Conservation (phyloP, 2,329 filamentous ascomycete species). For the Fonsecaea pugnacius region DNA sequence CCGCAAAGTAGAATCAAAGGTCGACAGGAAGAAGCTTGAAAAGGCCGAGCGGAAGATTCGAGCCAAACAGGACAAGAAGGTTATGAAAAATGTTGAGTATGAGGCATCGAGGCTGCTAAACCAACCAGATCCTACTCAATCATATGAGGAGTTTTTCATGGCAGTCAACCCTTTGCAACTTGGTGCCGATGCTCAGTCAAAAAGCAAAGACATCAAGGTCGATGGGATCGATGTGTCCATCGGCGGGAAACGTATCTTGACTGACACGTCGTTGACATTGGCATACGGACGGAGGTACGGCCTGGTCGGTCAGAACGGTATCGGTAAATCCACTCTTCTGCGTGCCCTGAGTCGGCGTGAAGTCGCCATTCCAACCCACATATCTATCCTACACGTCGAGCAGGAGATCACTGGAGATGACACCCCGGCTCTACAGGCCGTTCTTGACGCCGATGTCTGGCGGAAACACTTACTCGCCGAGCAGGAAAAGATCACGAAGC, state of each 20-base stretch:
- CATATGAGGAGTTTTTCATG: constrained; percentile 99
- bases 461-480: constrained; percentile 91
- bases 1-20: constrained; percentile 94
- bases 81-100: constrained; percentile 97
- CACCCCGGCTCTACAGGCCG: constrained; percentile 90
- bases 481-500: constrained; percentile 80
- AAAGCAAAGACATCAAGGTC: constrained; percentile 99
- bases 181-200: constrained; percentile 70
- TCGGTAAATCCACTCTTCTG: constrained; percentile 94
- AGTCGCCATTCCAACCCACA: constrained; percentile 91
- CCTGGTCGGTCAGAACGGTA: constrained; percentile 98
- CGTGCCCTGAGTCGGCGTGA: constrained; percentile 91
- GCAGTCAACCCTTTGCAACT: constrained; percentile 95
- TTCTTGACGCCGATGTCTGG: constrained; percentile 97
- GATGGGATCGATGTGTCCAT: constrained; percentile 96
- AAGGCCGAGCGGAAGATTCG: constrained; percentile 98
- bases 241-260: constrained; percentile 82
- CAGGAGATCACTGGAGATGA: constrained; percentile 98
- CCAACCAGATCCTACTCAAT: constrained; percentile 79
- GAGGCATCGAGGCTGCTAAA: constrained; percentile 90
- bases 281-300: constrained; percentile 94
- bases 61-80: constrained; percentile 97
- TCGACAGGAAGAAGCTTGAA: constrained; percentile 98
- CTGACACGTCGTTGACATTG: constrained; percentile 86
- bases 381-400: constrained; percentile 98